Evolutionary conservation across 441 rosid genomes (phyloP).

Genomic region (Syzygium malaccense): DNA sequence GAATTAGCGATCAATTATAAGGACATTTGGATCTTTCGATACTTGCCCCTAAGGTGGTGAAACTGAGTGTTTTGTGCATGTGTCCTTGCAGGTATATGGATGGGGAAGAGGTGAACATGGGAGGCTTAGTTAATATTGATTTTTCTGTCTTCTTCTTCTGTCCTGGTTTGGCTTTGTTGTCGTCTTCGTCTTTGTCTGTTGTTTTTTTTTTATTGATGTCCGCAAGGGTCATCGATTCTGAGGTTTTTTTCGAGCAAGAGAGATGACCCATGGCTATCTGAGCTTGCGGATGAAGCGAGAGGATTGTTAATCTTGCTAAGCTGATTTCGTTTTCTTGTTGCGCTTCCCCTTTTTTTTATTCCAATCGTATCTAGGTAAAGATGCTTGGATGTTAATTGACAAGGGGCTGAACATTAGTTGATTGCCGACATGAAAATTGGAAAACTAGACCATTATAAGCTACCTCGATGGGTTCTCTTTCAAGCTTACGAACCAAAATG

Average conservation of each 20-base stretch:
- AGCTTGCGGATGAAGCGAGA: background rate
- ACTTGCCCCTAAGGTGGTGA: background rate
- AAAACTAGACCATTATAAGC: too few relatives aligned
- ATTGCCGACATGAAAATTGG: too few relatives aligned
- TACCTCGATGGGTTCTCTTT: too few relatives aligned
- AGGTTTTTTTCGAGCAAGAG: background rate
- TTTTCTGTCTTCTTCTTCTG: background rate
- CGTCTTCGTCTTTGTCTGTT: background rate
- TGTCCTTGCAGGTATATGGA: constrained; percentile 59
- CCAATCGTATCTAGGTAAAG: background rate
- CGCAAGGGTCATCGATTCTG: background rate
- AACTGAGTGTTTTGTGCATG: background rate
- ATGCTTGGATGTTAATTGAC: too few relatives aligned
- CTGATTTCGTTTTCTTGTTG: background rate
- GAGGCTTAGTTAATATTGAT: constrained; percentile 48
- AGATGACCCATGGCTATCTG: background rate
- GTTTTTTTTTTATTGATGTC: background rate
- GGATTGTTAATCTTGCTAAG: background rate
- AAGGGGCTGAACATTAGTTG: background rate
- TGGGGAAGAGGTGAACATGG: constrained; percentile 99
- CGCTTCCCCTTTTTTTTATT: background rate
- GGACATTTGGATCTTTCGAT: background rate
- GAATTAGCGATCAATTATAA: too few relatives aligned
- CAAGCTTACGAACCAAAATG: too few relatives aligned
- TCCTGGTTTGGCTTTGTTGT: too few relatives aligned